Conservation (phyloP, 2,329 filamentous ascomycete genomes). For the Trichoderma sp. region DNA sequence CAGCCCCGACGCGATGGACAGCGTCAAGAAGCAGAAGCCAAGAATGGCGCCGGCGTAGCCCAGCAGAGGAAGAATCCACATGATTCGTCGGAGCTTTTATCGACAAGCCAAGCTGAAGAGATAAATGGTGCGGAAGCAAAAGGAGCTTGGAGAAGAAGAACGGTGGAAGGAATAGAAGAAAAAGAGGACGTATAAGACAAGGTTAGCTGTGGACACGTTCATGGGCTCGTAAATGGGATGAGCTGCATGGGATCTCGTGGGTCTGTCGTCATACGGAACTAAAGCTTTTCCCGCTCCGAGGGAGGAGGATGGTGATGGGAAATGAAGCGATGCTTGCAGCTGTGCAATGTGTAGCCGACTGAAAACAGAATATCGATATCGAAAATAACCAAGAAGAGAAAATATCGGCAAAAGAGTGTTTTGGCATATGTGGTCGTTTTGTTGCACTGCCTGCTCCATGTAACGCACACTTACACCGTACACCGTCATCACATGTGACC, state of each 20-base stretch:
- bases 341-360: no score
- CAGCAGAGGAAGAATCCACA: conserved; percentile 94
- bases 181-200: background rate
- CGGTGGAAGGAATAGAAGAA: background rate
- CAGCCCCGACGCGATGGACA: conserved; percentile 95
- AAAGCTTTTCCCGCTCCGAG: conserved; percentile 18
- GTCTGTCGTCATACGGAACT: conserved; percentile 14
- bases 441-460: background rate
- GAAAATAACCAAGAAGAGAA: background rate
- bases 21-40: conserved; percentile 89
- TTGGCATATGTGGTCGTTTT: background rate
- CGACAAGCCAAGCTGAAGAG: background rate
- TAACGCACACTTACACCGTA: background rate
- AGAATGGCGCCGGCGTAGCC: conserved; percentile 84
- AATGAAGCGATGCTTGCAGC: background rate
- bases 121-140: background rate
- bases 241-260: conserved; percentile 1
- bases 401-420: no score
- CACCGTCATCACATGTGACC: background rate
- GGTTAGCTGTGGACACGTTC: conserved; percentile 23
- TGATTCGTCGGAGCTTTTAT: conserved; percentile 41
- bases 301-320: background rate
- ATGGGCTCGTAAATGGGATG: conserved; percentile 4
- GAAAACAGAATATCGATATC: background rate
- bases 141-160: background rate